phyloP scores from a whole-genome alignment of 176 grass and related monocot species.

The Avena eriantha region DNA sequence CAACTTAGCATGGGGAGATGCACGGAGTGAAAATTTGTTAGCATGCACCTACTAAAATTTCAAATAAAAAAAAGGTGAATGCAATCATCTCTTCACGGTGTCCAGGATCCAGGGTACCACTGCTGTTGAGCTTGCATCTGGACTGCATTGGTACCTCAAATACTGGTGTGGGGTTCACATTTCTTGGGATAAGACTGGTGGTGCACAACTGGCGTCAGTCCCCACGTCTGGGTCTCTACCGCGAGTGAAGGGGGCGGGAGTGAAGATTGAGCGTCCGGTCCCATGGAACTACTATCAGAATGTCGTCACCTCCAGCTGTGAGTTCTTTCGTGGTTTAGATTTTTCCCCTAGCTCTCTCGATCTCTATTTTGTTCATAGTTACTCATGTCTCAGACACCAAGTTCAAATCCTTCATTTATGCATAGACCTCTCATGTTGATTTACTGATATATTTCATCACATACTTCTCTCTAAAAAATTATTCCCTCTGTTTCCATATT shows the following conservation, averaged over 20 bases:
- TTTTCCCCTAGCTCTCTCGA: constrained; percentile 3
- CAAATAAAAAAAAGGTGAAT: constrained; percentile 19
- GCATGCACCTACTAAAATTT: neutral
- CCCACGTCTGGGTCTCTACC: constrained; percentile 71
- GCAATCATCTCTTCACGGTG: constrained; percentile 30
- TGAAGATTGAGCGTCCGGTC: constrained; percentile 89
- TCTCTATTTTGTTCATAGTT: constrained; percentile 14
- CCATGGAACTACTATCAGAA: constrained; percentile 99
- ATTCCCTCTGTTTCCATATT: neutral
- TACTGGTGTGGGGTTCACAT: constrained; percentile 90
- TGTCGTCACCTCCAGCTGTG: constrained; percentile 97
- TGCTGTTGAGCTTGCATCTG: constrained; percentile 79
- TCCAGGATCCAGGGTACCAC: constrained; percentile 84
- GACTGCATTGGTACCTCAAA: constrained; percentile 96
- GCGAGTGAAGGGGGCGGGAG: constrained; percentile 55
- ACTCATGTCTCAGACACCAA: constrained; percentile 1
- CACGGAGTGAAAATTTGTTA: neutral
- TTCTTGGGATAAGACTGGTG: constrained; percentile 97
- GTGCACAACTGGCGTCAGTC: constrained; percentile 68
- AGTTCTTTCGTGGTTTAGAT: constrained; percentile 52
- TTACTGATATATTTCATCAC: neutral
- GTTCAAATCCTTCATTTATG: neutral
- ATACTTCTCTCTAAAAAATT: neutral
- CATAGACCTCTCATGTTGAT: neutral
- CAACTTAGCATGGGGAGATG: neutral